A percentile compares a stretch with the other conserved stretches of the same genome.
These are phyloP conservation scores for Podaxis rugospora DNA, from an alignment of 768 basidiomycete genomes.

Conservation along the genomic window DNA sequence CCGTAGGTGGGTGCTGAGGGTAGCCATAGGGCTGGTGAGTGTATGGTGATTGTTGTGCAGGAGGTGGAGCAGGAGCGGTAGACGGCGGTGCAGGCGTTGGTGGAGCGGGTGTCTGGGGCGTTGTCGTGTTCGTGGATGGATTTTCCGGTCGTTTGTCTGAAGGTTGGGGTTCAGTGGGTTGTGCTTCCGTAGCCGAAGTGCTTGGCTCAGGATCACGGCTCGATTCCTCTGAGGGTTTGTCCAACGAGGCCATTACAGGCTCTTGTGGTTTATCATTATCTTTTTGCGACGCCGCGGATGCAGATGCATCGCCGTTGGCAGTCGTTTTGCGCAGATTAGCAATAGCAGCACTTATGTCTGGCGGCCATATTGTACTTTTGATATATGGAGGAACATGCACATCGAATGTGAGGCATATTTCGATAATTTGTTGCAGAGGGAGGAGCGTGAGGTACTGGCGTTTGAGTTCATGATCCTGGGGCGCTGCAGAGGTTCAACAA, in stretches of 20 bases:
- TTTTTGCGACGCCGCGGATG: conserved; percentile 3
- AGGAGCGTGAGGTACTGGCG: conserved; percentile 67
- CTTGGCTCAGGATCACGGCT: neutral
- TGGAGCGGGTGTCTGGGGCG: conserved; percentile 11
- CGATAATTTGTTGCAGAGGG: conserved; percentile 68
- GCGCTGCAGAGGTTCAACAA: conserved; percentile 17
- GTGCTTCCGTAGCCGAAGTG: conserved; percentile 14
- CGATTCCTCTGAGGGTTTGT: neutral
- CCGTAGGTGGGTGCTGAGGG: conserved; percentile 36
- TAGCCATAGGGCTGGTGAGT: conserved; percentile 56
- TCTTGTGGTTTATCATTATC: conserved; percentile 9
- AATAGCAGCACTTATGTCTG: conserved; percentile 63
- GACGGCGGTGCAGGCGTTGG: conserved; percentile 16
- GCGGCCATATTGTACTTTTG: conserved; percentile 68
- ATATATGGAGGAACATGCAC: conserved; percentile 61
- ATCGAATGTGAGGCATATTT: conserved; percentile 72
- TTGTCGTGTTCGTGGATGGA: conserved; percentile 10
- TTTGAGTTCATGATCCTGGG: conserved; percentile 60
- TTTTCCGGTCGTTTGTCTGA: conserved; percentile 16
- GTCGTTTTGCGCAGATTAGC: conserved; percentile 40
- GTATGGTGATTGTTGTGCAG: conserved; percentile 28
- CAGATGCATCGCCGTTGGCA: conserved; percentile 14
- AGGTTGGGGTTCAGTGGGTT: conserved; percentile 18
- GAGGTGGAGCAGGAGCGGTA: conserved; percentile 11
- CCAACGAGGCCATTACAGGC: conserved; percentile 4